Evolutionary conservation across 1,139 yeast genomes (phyloP), one percentile per base, ranked within the genome.

Genomic region (Hyphopichia khmerensis): DNA sequence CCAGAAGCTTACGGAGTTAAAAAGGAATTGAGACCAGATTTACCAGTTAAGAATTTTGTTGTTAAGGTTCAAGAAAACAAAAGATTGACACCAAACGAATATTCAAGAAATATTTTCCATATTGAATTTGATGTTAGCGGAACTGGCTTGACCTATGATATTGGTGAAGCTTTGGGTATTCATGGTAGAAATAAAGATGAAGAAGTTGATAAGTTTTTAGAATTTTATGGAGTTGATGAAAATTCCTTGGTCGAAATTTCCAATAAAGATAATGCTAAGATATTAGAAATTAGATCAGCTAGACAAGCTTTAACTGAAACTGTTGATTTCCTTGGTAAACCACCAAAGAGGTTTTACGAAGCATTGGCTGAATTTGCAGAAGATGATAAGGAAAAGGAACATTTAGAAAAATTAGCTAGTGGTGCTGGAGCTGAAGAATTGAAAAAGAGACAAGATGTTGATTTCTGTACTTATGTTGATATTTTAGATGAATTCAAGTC

Each of bases 161-260:
- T 93, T 60, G 99, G 99, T 62, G 99, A 93, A 72, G 96, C 98
- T 8, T 79, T 93, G 48, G 99, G 98, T 59, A 81, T 93, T 46
- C 98, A 93, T 58, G 97, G 96, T 38, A 84, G 95, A 59, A 93
- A 93, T 70, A 78, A 81, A 51, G 63, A 75, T 31, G 77, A 70
- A 29, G 77, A 72, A 39, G 96, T 90, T 40, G 79, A 73, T 43
- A 76, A 75, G 48, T 93, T 93, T 64, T 75, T 93, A 53, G 56
- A 73, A 27, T 77, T 74, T 60, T 93, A 90, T 59, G 89, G 87
- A 2, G 72, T 90, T 44, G 78, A 85, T 52, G 81, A 85, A 26
- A 79, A 86, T 47, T 76, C 82, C 15, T 61, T 88, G 38, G 80
- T 91, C 40, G 82, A 84, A 51, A 80, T 87, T 40, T 83, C 95